These are phyloP conservation scores for Coniella lustricola DNA, from an alignment of 2,329 filamentous ascomycete genomes.

Conservation along the genomic window DNA sequence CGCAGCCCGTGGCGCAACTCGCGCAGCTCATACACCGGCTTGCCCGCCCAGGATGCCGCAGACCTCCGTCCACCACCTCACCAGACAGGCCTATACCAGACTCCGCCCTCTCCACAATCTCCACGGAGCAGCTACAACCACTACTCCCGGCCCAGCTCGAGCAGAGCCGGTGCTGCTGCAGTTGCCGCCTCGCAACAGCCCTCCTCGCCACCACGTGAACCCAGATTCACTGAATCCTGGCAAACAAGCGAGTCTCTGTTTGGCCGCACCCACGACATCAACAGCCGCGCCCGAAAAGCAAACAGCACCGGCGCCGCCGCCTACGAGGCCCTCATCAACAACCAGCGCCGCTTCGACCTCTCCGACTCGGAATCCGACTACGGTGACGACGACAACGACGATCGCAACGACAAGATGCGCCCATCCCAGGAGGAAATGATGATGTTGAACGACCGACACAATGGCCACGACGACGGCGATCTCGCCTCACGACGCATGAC, in stretches of 20 bases:
- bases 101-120: conserved; percentile 20
- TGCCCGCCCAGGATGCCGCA: conserved; percentile 27
- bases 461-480: conserved; percentile 18
- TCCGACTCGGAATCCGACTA: conserved; percentile 34
- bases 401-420: conserved; percentile 17
- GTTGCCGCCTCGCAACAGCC: conserved; percentile 20
- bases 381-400: conserved; percentile 24
- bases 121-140: conserved; percentile 23
- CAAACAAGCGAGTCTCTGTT: conserved; percentile 47
- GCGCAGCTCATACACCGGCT: conserved; percentile 34
- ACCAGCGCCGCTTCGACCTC: conserved; percentile 35
- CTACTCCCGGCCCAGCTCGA: conserved; percentile 22
- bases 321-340: conserved; percentile 36
- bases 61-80: conserved; percentile 20
- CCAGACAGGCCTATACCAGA: conserved; percentile 12
- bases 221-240: conserved; percentile 49
- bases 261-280: conserved; percentile 45
- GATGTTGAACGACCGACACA: too few relatives aligned
- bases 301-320: conserved; percentile 24
- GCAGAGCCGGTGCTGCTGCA: conserved; percentile 22
- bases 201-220: conserved; percentile 30
- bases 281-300: conserved; percentile 32
- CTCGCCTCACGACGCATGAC: conserved; percentile 23
- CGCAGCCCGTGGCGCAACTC: conserved; percentile 31
- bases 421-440: conserved; percentile 15